Base-by-base conservation (phyloP, 2,329 filamentous ascomycete genomes). In the Trichoderma sp. region DNA sequence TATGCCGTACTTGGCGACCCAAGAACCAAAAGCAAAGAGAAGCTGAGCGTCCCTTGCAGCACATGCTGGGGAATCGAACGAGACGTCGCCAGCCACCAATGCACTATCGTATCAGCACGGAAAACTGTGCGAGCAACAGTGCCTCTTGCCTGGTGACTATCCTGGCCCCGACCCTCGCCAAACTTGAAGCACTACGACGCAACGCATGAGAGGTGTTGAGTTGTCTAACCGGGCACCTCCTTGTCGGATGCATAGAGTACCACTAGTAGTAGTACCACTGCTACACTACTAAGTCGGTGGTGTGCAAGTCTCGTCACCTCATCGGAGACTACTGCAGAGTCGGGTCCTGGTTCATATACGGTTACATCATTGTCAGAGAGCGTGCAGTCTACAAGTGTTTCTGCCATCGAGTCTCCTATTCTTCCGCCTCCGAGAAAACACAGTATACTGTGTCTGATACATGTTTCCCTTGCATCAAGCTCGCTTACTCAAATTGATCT, bases 191-290 rank as follows among this genome's bases (percentile, higher is more conserved):
- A 49, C 43, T n/a, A 60, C 26, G 34, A 65, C 61, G 55, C 60
- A 65, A 39, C 24, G 54, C 24, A 37, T 32, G 54, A 61, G 21
- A 14, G 26, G 49, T 68, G 43, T 52, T 54, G 32, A 60, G 32
- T 32, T 46, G 34, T 60, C 66, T 37, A 21, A 59, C 43, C 43
- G 26, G 67, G 54, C 55, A 24, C n/a, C 52, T 59, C 60, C 67
- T 69, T 69, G 67, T 59, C 43, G 32, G 54, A 18, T 32, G 61
- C 39, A 43, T 18, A 43, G 14, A 39, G 16, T 43, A 43, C 16
- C 37, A 43, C 37, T 43, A 43, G 37, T 18, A 43, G 16, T 18
- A 43, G 37, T 18, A 43, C 37, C 37, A 43, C 37, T 43, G 16
- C 37, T 43, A 43, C 37, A 43, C 37, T 43, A 43, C 14, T 2